Percentiles rank a stretch among this genome's conserved stretches.
Conservation (phyloP, 2,329 filamentous ascomycete species). For the Aspergillus proliferans region DNA sequence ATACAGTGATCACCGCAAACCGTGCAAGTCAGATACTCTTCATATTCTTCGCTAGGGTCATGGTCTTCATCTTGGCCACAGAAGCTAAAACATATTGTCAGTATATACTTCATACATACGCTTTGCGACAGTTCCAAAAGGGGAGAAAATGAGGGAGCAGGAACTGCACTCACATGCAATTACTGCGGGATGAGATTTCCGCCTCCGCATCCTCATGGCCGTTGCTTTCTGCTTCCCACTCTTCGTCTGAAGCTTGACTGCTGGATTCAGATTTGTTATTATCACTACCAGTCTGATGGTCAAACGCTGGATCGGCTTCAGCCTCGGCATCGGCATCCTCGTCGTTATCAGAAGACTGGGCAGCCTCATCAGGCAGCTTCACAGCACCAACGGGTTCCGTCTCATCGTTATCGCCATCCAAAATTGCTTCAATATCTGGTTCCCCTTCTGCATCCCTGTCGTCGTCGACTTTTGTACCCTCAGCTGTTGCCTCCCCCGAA, state of each 20-base stretch:
- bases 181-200: constrained; percentile 47
- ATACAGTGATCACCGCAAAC: constrained; percentile 77
- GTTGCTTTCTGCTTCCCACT: constrained; percentile 45
- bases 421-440: constrained; percentile 13
- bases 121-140: background rate
- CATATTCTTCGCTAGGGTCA: constrained; percentile 74
- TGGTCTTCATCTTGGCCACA: constrained; percentile 78
- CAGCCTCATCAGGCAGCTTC: constrained; percentile 27
- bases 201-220: constrained; percentile 39
- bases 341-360: constrained; percentile 30
- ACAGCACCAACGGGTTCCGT: constrained; percentile 33
- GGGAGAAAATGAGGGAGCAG: constrained; percentile 10
- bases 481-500: constrained; percentile 24
- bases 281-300: constrained; percentile 34
- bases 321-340: constrained; percentile 36
- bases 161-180: constrained; percentile 57
- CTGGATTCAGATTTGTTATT: constrained; percentile 36
- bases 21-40: constrained; percentile 68
- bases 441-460: constrained; percentile 28
- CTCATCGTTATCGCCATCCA: constrained; percentile 40
- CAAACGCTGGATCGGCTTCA: constrained; percentile 39
- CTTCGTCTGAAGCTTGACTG: constrained; percentile 55
- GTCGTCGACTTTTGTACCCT: constrained; percentile 26
- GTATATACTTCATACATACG: constrained; percentile 18
- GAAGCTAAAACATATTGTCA: constrained; percentile 54